These are phyloP conservation scores for Volvox carteri DNA, from an alignment of 163 green algal genomes.

Conservation along the genomic window DNA sequence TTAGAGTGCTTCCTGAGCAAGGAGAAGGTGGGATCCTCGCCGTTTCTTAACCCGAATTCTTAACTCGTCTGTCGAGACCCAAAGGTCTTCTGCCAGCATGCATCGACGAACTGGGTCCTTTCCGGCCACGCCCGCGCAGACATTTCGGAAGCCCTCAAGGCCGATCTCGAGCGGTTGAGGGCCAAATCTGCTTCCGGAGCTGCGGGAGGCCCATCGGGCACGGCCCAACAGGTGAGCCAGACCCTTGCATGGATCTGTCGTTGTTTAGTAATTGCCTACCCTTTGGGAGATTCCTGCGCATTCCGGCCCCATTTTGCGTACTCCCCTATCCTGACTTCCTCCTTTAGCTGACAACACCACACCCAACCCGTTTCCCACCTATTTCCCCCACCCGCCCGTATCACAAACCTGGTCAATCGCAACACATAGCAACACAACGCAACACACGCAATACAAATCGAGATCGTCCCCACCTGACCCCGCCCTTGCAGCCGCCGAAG, in stretches of 20 bases:
- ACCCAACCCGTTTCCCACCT: neutral
- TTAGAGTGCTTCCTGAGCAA: constrained; percentile 7
- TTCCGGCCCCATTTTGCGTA: no score
- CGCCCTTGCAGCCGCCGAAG: no score
- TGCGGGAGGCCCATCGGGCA: neutral
- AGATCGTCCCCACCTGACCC: no score
- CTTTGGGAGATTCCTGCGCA: neutral
- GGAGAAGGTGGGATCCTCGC: constrained; percentile 1
- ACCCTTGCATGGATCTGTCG: neutral
- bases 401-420: neutral
- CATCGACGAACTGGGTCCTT: neutral
- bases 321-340: neutral
- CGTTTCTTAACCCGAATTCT: no score
- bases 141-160: constrained; percentile 64
- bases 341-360: neutral
- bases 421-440: no score
- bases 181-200: constrained; percentile 12
- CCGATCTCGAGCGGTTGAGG: constrained; percentile 65
- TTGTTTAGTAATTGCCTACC: neutral
- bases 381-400: neutral
- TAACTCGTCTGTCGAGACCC: neutral
- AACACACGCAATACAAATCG: no score
- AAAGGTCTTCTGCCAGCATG: neutral
- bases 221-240: neutral
- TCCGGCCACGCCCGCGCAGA: neutral